A percentile compares a stretch with the other conserved stretches of the same genome.
Evolutionary conservation across 768 basidiomycete genomes (phyloP).

Genomic region (Galerina marginata): DNA sequence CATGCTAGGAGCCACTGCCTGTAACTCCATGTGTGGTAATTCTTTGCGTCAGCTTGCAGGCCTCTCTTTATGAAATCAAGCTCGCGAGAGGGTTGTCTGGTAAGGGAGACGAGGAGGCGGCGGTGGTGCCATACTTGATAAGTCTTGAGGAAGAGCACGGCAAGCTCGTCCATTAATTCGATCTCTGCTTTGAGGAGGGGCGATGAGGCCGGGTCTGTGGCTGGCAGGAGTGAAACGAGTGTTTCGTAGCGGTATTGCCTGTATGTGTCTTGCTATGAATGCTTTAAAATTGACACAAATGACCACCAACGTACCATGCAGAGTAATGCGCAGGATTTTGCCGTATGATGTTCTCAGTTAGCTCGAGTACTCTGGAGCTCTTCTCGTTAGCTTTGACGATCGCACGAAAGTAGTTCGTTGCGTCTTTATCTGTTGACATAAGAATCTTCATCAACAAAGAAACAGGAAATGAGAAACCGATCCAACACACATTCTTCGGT

Average conservation of each 20-base stretch:
- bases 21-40: constrained; percentile 99
- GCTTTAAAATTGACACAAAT: background rate
- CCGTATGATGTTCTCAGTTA: constrained; percentile 89
- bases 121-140: constrained; percentile 99
- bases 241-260: constrained; percentile 98
- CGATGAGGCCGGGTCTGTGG: constrained; percentile 8
- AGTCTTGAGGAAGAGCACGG: constrained; percentile 84
- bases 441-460: background rate
- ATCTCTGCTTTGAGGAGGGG: constrained; percentile 72
- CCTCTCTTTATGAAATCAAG: constrained; percentile 79
- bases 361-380: constrained; percentile 78
- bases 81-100: constrained; percentile 64
- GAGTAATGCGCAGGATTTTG: constrained; percentile 97
- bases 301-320: constrained; percentile 71
- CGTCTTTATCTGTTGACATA: constrained; percentile 76
- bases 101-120: constrained; percentile 68
- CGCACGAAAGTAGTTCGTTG: constrained; percentile 90
- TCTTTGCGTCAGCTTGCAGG: constrained; percentile 84
- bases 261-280: constrained; percentile 6
- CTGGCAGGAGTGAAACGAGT: constrained; percentile 61
- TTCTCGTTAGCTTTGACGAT: constrained; percentile 80
- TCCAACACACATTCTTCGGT: constrained; percentile 76
- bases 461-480: background rate
- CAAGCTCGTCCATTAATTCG: constrained; percentile 84
- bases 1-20: constrained; percentile 92